phyloP scores from a whole-genome alignment of 1,284 basidiomycete genomes.

The Moesziomyces globuligerus region DNA sequence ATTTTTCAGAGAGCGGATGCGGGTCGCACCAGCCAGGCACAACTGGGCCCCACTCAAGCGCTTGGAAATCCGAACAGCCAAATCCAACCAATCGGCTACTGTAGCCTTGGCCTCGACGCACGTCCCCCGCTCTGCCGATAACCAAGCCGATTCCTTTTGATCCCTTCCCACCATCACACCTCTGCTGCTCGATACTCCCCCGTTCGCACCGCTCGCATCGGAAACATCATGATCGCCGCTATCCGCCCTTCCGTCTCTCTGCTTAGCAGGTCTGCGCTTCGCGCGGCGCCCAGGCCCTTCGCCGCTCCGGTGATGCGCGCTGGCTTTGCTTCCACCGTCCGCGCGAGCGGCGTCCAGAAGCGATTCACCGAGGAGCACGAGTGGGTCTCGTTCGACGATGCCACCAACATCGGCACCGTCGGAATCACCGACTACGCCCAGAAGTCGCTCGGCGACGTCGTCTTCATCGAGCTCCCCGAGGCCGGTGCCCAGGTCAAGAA shows the following conservation, averaged over 20 bases:
- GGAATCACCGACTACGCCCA: constrained; percentile 95
- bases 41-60: no score
- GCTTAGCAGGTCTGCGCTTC: constrained; percentile 27
- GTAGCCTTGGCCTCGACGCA: no score
- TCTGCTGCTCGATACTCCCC: background rate
- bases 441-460: constrained; percentile 91
- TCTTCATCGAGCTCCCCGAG: constrained; percentile 90
- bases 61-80: no score
- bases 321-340: constrained; percentile 35
- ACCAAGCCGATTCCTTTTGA: constrained; percentile 1
- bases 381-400: constrained; percentile 82
- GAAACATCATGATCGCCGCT: constrained; percentile 32
- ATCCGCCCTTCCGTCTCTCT: constrained; percentile 27
- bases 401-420: constrained; percentile 82
- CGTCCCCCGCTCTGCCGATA: constrained; percentile 5
- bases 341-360: constrained; percentile 41
- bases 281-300: constrained; percentile 35
- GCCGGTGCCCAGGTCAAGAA: constrained; percentile 77
- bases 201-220: background rate
- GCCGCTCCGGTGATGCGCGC: constrained; percentile 25
- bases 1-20: background rate
- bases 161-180: constrained; percentile 8
- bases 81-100: no score
- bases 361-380: constrained; percentile 85
- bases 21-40: background rate